Conservation (phyloP, 2,329 filamentous ascomycete genomes). For the Magnaporthiopsis incrustans region DNA sequence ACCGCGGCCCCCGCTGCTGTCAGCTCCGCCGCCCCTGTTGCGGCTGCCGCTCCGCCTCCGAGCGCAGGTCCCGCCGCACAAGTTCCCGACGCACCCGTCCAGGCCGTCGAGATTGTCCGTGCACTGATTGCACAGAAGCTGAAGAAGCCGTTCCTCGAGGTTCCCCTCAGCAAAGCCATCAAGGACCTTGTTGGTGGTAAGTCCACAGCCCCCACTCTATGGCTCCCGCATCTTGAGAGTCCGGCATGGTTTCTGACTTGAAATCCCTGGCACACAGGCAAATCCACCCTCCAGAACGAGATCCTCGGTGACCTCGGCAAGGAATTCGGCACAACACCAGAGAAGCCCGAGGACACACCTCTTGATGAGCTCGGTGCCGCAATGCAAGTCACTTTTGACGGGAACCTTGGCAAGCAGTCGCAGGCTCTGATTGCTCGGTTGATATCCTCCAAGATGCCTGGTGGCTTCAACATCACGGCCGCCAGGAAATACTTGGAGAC, state of each 20-base stretch:
- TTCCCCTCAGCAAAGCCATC: conserved; percentile 92
- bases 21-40: conserved; percentile 40
- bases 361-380: conserved; percentile 89
- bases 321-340: conserved; percentile 95
- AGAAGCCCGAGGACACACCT: conserved; percentile 96
- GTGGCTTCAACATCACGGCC: conserved; percentile 96
- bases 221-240: not conserved
- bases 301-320: conserved; percentile 96
- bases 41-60: conserved; percentile 49
- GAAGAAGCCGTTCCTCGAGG: conserved; percentile 84
- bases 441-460: conserved; percentile 98
- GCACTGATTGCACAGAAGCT: conserved; percentile 92
- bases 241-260: conserved; percentile 9
- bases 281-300: conserved; percentile 97
- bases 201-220: conserved; percentile 23
- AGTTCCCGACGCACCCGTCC: conserved; percentile 78
- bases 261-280: conserved; percentile 49
- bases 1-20: conserved; percentile 37
- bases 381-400: conserved; percentile 98
- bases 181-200: conserved; percentile 95
- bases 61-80: conserved; percentile 80
- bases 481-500: conserved; percentile 93
- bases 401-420: conserved; percentile 94
- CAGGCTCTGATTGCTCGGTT: conserved; percentile 86
- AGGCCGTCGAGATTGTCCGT: conserved; percentile 82